Evolutionary conservation across 2,329 filamentous ascomycete genomes (phyloP).

Genomic region (Catunica adiposa): DNA sequence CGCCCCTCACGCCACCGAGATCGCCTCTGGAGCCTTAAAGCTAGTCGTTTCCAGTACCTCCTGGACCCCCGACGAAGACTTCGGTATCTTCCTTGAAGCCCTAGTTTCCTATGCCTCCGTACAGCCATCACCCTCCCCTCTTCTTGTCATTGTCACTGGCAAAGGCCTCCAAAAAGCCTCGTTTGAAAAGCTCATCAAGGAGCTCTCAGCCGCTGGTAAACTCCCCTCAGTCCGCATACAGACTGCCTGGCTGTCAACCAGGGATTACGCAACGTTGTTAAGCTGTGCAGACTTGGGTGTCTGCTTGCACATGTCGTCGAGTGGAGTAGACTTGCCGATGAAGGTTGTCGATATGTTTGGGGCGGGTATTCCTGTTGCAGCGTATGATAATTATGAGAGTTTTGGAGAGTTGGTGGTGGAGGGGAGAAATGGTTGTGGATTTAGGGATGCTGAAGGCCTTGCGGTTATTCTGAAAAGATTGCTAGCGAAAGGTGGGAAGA

Average conservation of each 20-base stretch:
- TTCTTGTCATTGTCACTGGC: slow-evolving; percentile 87
- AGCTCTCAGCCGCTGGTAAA: slow-evolving; percentile 42
- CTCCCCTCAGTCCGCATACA: slow-evolving; percentile 54
- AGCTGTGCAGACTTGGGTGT: slow-evolving; percentile 78
- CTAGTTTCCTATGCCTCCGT: slow-evolving; percentile 53
- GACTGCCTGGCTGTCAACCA: slow-evolving; percentile 71
- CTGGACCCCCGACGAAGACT: slow-evolving; percentile 96
- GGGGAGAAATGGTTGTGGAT: slow-evolving; percentile 71
- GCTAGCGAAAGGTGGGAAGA: slow-evolving; percentile 34
- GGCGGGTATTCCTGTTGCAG: slow-evolving; percentile 74
- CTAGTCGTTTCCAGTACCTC: slow-evolving; percentile 87
- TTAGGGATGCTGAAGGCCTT: slow-evolving; percentile 54
- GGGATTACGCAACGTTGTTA: slow-evolving; percentile 72
- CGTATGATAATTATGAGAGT: slow-evolving; percentile 72
- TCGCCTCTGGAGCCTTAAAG: slow-evolving; percentile 41
- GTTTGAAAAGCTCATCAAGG: slow-evolving; percentile 51
- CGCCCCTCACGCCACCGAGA: slow-evolving; percentile 37
- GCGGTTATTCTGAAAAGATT: slow-evolving; percentile 45
- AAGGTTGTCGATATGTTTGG: slow-evolving; percentile 99
- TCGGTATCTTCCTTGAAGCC: slow-evolving; percentile 70
- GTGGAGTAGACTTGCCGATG: slow-evolving; percentile 92
- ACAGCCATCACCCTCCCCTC: slow-evolving; percentile 26
- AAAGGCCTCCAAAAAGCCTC: slow-evolving; percentile 71
- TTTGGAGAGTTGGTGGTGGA: slow-evolving; percentile 85
- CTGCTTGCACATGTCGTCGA: slow-evolving; percentile 82